Evolutionary conservation across 192 early-diverging fungal species (phyloP), one percentile per base, ranked within the genome.

Genomic region (Pecoramyces ruminantium): DNA sequence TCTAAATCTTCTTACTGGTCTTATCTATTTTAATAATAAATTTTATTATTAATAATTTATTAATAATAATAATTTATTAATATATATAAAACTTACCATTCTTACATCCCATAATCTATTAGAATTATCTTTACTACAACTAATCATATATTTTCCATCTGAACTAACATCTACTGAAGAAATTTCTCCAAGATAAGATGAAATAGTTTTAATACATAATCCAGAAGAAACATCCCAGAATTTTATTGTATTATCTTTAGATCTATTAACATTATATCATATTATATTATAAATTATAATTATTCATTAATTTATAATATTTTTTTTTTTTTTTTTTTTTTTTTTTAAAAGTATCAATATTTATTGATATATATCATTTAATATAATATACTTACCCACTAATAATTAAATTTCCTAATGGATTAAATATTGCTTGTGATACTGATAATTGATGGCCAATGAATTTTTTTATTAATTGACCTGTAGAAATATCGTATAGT

Each of bases 191-290:
- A 99, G 82, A 86, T 99, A 96, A 28, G 93, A 94, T 29, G 96
- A 89, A 78, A 99, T 92, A 18, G 95, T 98, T 80, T 93, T 90
- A 81, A 99, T 95, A 85, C 97, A 99, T 14, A 96, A 88, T 16
- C 97, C 96, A 1, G 96, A 98, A 29, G 96, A 90, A 77, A 97
- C 93, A 85, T 99, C 97, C 95, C 95, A 98, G 85, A 99, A 99
- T 83, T 95, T 95, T 85, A 99, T 96, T 0, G 96, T 97, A 81
- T 93, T 94, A 85, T 98, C 97, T 82, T 99, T 99, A 79, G 94
- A 94, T 3, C 91, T 84, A 51, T 51, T 39, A n/a, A n/a, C n/a
- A n/a, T n/a, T n/a, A n/a, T n/a, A n/a, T n/a, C n/a, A n/a, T n/a
- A n/a, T n/a, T n/a, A n/a, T n/a, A n/a, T n/a, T n/a, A n/a, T n/a